Conservation (phyloP, 2,329 filamentous ascomycete genomes). For the Phyllosticta paracitricarpa region DNA sequence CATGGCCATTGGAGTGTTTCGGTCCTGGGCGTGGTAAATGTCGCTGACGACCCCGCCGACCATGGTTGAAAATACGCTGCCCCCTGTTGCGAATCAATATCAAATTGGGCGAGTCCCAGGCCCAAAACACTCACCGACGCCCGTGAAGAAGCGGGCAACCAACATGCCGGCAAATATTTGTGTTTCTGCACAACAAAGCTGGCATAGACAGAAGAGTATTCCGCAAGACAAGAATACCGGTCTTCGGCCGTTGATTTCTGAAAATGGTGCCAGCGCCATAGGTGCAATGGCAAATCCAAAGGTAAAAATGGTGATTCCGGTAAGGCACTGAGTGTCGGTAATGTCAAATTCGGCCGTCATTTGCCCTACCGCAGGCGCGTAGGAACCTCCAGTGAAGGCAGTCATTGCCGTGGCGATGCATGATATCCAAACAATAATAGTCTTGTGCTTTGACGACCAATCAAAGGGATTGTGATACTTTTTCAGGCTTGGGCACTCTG, state of each 20-base stretch:
- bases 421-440: slow-evolving; percentile 59
- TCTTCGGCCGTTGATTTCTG: slow-evolving; percentile 77
- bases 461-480: slow-evolving; percentile 59
- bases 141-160: slow-evolving; percentile 63
- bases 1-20: slow-evolving; percentile 83
- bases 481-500: slow-evolving; percentile 54
- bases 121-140: slow-evolving; percentile 34
- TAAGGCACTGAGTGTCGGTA: slow-evolving; percentile 54
- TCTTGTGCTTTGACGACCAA: slow-evolving; percentile 63
- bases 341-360: slow-evolving; percentile 58
- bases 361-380: slow-evolving; percentile 57
- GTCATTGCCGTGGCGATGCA: slow-evolving; percentile 68
- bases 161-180: slow-evolving; percentile 62
- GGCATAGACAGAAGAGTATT: slow-evolving; percentile 59
- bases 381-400: slow-evolving; percentile 72
- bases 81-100: slow-evolving; percentile 34
- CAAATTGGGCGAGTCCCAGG: neutral
- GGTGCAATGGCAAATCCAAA: slow-evolving; percentile 69
- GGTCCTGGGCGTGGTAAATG: slow-evolving; percentile 65
- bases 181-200: slow-evolving; percentile 65
- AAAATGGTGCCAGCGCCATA: slow-evolving; percentile 81
- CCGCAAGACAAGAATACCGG: slow-evolving; percentile 72
- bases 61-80: slow-evolving; percentile 74
- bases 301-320: slow-evolving; percentile 75
- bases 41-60: slow-evolving; percentile 88